Evolutionary conservation across 345 rosid genomes (phyloP).

Genomic region (Zanthoxylum bungeanum): DNA sequence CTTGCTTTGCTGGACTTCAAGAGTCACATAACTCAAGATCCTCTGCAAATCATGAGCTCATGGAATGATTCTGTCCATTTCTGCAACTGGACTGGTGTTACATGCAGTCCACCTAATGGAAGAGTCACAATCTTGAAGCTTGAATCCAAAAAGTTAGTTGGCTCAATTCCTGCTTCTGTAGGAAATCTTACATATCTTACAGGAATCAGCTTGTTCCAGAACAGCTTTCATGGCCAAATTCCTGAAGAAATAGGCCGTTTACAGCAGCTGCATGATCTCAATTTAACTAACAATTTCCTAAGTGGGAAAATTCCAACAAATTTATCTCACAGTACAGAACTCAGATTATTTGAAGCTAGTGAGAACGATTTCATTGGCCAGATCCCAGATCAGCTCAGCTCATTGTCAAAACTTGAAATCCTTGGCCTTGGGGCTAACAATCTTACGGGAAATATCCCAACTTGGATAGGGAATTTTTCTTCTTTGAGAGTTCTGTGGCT

Average conservation of each 20-base stretch:
- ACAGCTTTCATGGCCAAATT: not conserved
- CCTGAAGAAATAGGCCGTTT: constrained; percentile 15
- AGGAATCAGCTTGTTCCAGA: not conserved
- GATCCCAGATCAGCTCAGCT: not conserved
- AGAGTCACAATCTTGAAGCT: not conserved
- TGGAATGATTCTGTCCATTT: not conserved
- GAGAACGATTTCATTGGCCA: constrained; percentile 1
- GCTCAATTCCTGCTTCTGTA: not conserved
- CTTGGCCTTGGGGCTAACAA: not conserved
- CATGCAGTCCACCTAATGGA: not conserved
- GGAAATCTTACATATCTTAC: not conserved
- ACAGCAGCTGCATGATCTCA: not conserved
- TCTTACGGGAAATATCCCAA: constrained; percentile 18
- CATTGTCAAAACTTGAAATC: not conserved
- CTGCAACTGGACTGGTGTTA: not conserved
- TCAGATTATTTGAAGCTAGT: not conserved
- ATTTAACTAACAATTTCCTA: constrained; percentile 1
- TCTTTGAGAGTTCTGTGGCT: not conserved
- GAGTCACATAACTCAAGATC: not conserved
- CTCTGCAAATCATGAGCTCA: not conserved
- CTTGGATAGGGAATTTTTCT: constrained; percentile 18
- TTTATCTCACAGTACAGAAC: constrained; percentile 12
- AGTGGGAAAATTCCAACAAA: not conserved
- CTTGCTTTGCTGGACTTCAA: not conserved
- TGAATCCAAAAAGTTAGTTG: not conserved